Conservation (phyloP, 2,329 filamentous ascomycete genomes). For the Aureobasidium sp. region DNA sequence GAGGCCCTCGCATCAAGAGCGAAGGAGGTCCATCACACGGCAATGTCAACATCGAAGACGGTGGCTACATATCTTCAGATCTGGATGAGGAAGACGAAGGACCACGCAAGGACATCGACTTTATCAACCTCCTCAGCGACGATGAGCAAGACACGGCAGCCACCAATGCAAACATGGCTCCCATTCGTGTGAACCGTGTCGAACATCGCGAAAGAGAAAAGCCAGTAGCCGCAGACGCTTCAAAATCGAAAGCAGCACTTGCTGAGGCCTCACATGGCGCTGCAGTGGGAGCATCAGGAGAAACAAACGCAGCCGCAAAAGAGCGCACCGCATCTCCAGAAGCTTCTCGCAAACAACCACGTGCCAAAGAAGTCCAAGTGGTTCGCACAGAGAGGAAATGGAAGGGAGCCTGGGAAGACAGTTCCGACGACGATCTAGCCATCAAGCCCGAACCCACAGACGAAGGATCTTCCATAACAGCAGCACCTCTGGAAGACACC, state of each 20-base stretch:
- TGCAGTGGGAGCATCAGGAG: not conserved
- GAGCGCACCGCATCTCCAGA: constrained; percentile 7
- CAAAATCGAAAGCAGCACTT: constrained; percentile 20
- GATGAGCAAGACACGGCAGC: constrained; percentile 35
- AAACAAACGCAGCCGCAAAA: constrained; percentile 17
- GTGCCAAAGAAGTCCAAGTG: constrained; percentile 36
- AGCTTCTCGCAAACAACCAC: constrained; percentile 31
- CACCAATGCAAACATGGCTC: constrained; percentile 27
- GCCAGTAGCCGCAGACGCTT: constrained; percentile 39
- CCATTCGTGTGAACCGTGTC: constrained; percentile 49
- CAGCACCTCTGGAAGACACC: not conserved
- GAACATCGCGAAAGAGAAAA: constrained; percentile 49
- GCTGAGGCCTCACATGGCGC: constrained; percentile 17
- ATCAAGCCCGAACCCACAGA: constrained; percentile 50
- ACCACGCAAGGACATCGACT: constrained; percentile 48
- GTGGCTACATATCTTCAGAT: constrained; percentile 41
- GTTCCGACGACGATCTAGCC: constrained; percentile 28
- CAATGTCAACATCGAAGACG: constrained; percentile 27
- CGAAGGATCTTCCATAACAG: constrained; percentile 20
- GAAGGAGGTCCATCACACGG: constrained; percentile 22
- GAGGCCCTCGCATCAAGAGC: constrained; percentile 27
- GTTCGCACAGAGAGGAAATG: constrained; percentile 35
- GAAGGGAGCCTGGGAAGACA: constrained; percentile 40
- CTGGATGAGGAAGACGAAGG: constrained; percentile 44
- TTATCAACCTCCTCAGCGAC: constrained; percentile 50